Conservation (phyloP, 2,329 filamentous ascomycete species). For the Mycosphaerelloides madeirae region DNA sequence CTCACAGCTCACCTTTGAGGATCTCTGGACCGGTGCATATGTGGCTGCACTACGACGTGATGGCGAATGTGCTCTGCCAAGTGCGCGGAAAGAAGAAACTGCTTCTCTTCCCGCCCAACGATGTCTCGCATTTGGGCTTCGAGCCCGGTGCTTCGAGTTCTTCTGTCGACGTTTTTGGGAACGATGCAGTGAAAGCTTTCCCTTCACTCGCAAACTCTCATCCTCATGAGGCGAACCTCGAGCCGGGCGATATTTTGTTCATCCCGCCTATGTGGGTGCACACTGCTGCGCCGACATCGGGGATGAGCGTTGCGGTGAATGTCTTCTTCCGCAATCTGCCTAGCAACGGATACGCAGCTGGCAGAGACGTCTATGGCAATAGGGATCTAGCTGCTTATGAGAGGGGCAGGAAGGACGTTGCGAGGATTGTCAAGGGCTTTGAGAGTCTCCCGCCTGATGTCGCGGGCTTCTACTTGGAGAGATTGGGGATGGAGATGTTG, state of each 20-base stretch:
- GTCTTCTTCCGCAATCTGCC: conserved; percentile 69
- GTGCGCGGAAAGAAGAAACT: conserved; percentile 68
- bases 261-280: conserved; percentile 83
- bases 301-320: conserved; percentile 74
- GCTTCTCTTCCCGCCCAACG: conserved; percentile 71
- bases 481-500: conserved; percentile 65
- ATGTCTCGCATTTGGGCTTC: conserved; percentile 66
- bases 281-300: conserved; percentile 56
- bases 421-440: conserved; percentile 62
- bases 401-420: conserved; percentile 68
- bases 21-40: conserved; percentile 77
- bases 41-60: conserved; percentile 90
- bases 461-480: conserved; percentile 68
- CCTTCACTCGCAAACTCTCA: conserved; percentile 44
- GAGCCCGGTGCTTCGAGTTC: conserved; percentile 76
- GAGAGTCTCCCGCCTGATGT: conserved; percentile 61
- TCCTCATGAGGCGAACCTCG: conserved; percentile 62
- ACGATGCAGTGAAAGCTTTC: conserved; percentile 12
- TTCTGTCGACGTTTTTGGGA: conserved; percentile 64
- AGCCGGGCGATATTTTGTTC: conserved; percentile 71
- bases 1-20: conserved; percentile 73
- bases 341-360: conserved; percentile 59
- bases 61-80: conserved; percentile 83
- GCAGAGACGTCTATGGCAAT: conserved; percentile 84
- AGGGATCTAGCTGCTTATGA: conserved; percentile 80